phyloP scores from a whole-genome alignment of 2,329 filamentous ascomycete species.

The Colletotrichum shisoi region DNA sequence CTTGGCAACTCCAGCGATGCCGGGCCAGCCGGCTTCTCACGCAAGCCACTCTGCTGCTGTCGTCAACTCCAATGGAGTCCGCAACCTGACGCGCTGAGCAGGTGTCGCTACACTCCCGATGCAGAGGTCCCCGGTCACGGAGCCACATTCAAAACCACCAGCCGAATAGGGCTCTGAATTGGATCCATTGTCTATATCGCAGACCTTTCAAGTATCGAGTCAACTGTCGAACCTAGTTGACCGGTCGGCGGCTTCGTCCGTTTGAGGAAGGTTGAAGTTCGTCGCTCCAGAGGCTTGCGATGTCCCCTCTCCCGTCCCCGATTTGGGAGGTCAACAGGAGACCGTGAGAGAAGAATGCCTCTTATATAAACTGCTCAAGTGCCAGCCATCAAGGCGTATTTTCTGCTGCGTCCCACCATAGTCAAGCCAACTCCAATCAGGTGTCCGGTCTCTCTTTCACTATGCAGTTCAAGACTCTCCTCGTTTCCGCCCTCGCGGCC shows the following conservation, averaged over 20 bases:
- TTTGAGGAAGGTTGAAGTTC: conserved; percentile 32
- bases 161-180: conserved; percentile 1
- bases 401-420: conserved; percentile 14
- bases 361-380: conserved; percentile 26
- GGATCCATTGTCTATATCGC: conserved; percentile 22
- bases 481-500: conserved; percentile 34
- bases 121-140: conserved; percentile 10
- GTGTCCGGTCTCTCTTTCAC: conserved; percentile 20
- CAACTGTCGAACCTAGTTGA: not conserved
- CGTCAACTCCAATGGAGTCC: conserved; percentile 18
- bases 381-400: conserved; percentile 29
- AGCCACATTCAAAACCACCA: not conserved
- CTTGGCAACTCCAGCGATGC: conserved; percentile 26
- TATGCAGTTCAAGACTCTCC: conserved; percentile 36
- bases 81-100: conserved; percentile 23
- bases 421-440: conserved; percentile 24
- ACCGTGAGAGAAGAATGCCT: not conserved
- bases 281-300: not conserved
- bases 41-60: conserved; percentile 17
- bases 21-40: conserved; percentile 26
- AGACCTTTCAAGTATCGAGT: not conserved
- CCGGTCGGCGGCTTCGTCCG: conserved; percentile 7
- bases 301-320: not conserved
- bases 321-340: conserved; percentile 4
- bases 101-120: conserved; percentile 5